Conservation (phyloP, 2,329 filamentous ascomycete species). For the Lachnellula arida region DNA sequence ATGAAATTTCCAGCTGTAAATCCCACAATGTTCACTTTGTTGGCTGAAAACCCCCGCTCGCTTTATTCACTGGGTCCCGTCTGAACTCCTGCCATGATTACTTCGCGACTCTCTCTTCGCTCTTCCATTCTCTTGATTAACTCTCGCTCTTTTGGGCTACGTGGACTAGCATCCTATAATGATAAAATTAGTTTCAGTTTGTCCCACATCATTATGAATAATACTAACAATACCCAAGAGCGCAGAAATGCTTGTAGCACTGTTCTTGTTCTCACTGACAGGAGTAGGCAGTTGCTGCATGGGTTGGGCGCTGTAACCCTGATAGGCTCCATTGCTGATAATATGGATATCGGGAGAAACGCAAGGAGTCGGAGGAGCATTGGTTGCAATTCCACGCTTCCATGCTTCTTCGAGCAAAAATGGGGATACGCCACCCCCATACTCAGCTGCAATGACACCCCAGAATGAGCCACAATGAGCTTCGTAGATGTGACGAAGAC, state of each 20-base stretch:
- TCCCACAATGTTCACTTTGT: background rate
- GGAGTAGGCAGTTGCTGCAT: conserved; percentile 46
- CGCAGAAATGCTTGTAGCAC: conserved; percentile 53
- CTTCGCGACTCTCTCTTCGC: conserved; percentile 28
- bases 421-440: conserved; percentile 59
- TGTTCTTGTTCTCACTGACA: conserved; percentile 39
- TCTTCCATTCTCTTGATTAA: conserved; percentile 53
- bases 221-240: conserved; percentile 48
- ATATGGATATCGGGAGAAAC: conserved; percentile 28
- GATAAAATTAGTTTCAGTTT: conserved; percentile 4
- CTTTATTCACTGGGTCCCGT: conserved; percentile 15
- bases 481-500: conserved; percentile 66
- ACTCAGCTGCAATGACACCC: conserved; percentile 66
- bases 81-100: conserved; percentile 23
- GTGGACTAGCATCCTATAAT: conserved; percentile 46
- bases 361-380: conserved; percentile 32
- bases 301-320: conserved; percentile 37
- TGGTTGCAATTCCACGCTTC: conserved; percentile 35
- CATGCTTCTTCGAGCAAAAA: conserved; percentile 67
- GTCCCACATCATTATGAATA: background rate
- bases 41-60: conserved; percentile 8
- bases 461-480: conserved; percentile 68
- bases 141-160: conserved; percentile 53
- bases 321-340: conserved; percentile 16
- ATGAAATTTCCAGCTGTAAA: background rate